Percentiles rank a stretch among this genome's conserved stretches.
Evolutionary conservation across 2,329 filamentous ascomycete genomes (phyloP).

Genomic region (Fusarium fracticaudum): DNA sequence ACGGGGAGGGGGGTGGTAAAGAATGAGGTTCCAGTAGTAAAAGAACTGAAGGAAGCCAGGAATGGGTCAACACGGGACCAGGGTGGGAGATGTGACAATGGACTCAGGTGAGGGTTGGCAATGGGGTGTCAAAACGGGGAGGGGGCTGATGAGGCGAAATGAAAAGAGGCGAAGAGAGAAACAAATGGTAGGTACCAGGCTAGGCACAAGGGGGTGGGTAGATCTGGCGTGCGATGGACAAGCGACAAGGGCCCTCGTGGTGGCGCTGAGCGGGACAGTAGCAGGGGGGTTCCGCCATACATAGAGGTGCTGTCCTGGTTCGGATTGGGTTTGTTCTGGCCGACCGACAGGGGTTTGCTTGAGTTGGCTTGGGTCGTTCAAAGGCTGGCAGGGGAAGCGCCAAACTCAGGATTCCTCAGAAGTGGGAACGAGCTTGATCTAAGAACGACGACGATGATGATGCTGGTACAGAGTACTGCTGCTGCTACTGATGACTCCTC

Average conservation of each 20-base stretch:
- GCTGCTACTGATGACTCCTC: constrained; percentile 13
- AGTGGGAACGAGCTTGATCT: constrained; percentile 22
- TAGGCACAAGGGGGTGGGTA: constrained; percentile 40
- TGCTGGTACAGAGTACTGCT: background rate
- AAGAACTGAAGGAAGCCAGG: constrained; percentile 39
- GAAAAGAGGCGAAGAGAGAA: constrained; percentile 37
- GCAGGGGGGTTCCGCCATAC: constrained; percentile 34
- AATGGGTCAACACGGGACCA: constrained; percentile 44
- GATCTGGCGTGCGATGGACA: constrained; percentile 48
- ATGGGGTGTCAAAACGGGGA: constrained; percentile 37
- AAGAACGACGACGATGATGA: constrained; percentile 20
- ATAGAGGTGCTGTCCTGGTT: constrained; percentile 26
- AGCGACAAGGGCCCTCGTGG: constrained; percentile 47
- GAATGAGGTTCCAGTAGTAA: constrained; percentile 34
- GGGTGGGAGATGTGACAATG: constrained; percentile 42
- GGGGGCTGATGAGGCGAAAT: constrained; percentile 39
- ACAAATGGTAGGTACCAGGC: constrained; percentile 38
- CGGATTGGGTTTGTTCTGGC: constrained; percentile 32
- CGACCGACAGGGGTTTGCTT: constrained; percentile 24
- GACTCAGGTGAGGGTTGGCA: constrained; percentile 43
- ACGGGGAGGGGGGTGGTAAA: constrained; percentile 35
- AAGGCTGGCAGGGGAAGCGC: constrained; percentile 17
- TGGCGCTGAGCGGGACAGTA: constrained; percentile 47
- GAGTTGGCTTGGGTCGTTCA: constrained; percentile 23
- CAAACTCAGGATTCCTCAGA: constrained; percentile 26